These are phyloP conservation scores for Millerozyma miso DNA, from an alignment of 805 yeast genomes.

Conservation along the genomic window DNA sequence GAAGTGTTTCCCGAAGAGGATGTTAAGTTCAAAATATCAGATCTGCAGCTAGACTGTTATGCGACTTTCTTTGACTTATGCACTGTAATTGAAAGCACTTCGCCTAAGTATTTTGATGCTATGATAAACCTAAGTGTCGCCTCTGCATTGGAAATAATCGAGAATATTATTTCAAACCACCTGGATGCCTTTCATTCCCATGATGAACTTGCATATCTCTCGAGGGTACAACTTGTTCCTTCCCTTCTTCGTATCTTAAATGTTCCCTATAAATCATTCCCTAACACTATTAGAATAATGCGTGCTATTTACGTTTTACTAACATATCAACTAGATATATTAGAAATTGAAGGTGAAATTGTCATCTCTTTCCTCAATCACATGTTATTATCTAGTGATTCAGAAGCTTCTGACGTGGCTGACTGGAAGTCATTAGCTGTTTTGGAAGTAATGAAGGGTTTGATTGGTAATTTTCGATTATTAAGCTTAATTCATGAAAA, in stretches of 20 bases:
- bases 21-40: constrained; percentile 39
- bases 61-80: constrained; percentile 72
- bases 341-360: constrained; percentile 79
- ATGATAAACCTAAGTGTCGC: constrained; percentile 52
- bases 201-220: constrained; percentile 59
- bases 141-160: constrained; percentile 79
- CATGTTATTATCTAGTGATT: constrained; percentile 53
- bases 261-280: constrained; percentile 53
- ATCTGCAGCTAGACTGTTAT: constrained; percentile 64
- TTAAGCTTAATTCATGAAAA: constrained; percentile 51
- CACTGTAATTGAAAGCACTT: constrained; percentile 54
- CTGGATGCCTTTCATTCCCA: constrained; percentile 50
- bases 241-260: constrained; percentile 61
- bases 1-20: constrained; percentile 41
- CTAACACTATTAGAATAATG: constrained; percentile 70
- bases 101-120: constrained; percentile 49
- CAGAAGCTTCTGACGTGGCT: constrained; percentile 16
- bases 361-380: constrained; percentile 73
- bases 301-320: constrained; percentile 65
- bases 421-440: constrained; percentile 73
- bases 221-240: constrained; percentile 72
- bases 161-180: constrained; percentile 69
- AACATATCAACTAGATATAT: constrained; percentile 48
- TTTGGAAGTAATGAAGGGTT: constrained; percentile 63
- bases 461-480: constrained; percentile 53